A percentile compares a stretch with the other conserved stretches of the same genome.
Evolutionary conservation across 2,329 filamentous ascomycete species (phyloP).

Genomic region (Paraphaeosphaeria sporulosa): DNA sequence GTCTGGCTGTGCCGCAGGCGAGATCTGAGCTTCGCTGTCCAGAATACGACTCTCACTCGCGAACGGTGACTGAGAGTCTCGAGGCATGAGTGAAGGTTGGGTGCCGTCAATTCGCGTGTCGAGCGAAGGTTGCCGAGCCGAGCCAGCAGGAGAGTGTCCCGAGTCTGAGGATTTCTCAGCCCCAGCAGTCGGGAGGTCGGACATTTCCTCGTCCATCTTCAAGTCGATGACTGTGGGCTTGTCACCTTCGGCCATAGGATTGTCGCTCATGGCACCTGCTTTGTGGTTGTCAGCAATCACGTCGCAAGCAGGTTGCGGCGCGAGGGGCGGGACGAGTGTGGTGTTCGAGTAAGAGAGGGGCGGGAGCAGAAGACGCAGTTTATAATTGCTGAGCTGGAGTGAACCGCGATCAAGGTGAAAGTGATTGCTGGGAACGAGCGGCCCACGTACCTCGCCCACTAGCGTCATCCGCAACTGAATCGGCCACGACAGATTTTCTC

Average conservation of each 20-base stretch:
- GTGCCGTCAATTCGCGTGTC: not conserved
- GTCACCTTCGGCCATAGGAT: not conserved
- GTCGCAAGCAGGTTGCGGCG: not conserved
- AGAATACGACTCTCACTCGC: not conserved
- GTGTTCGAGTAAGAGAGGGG: not conserved
- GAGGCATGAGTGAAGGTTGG: not conserved
- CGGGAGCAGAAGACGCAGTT: not conserved
- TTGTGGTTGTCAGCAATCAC: not conserved
- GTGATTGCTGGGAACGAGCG: not conserved
- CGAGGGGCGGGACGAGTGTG: not conserved
- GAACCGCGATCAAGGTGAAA: not conserved
- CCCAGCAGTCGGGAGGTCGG: too few species aligned
- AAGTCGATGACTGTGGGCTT: not conserved
- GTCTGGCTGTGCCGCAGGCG: too few species aligned
- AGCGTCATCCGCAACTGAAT: not conserved
- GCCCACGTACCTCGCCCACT: not conserved
- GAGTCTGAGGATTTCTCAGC: too few species aligned
- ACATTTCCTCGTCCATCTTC: not conserved
- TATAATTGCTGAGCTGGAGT: not conserved
- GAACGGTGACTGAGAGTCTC: not conserved
- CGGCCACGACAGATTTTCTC: not conserved
- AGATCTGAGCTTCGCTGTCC: not conserved
- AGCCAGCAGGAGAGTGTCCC: not conserved
- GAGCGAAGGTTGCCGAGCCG: not conserved
- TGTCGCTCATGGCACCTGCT: not conserved